These are phyloP conservation scores for Silene noctiflora DNA, from an alignment of 179 eudicot genomes.

Conservation along the genomic window DNA sequence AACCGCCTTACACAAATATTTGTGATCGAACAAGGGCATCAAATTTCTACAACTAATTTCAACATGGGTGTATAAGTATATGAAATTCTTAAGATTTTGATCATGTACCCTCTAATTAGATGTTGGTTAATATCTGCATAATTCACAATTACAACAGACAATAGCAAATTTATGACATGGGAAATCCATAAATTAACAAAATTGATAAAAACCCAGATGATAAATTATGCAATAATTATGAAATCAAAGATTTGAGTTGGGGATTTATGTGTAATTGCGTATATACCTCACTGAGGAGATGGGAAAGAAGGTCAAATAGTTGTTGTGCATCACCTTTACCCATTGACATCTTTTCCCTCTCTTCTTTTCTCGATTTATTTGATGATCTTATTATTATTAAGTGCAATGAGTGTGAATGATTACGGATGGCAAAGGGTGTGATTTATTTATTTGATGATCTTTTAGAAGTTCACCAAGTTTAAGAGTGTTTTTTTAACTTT, in stretches of 20 bases:
- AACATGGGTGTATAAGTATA: no score
- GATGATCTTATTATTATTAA: neutral
- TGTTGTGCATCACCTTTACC: slow-evolving; percentile 35
- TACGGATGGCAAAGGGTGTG: no score
- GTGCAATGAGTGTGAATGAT: neutral
- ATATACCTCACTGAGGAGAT: slow-evolving; percentile 44
- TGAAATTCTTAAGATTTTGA: neutral
- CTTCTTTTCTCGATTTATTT: neutral
- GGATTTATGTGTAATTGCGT: neutral
- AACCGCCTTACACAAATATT: no score
- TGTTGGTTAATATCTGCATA: neutral
- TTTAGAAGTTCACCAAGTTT: no score
- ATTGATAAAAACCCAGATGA: slow-evolving; percentile 1
- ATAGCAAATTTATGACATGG: slow-evolving; percentile 1
- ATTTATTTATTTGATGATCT: no score
- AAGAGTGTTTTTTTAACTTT: no score
- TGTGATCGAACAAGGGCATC: neutral
- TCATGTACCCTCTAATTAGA: neutral
- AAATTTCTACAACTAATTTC: neutral
- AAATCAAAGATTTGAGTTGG: neutral
- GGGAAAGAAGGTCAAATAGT: slow-evolving; percentile 51
- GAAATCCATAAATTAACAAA: neutral
- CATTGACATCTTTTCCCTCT: slow-evolving; percentile 26
- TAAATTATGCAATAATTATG: neutral
- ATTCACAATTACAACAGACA: neutral